Base-by-base conservation (phyloP, 257 asterid species). In the Scutellaria galericulata region DNA sequence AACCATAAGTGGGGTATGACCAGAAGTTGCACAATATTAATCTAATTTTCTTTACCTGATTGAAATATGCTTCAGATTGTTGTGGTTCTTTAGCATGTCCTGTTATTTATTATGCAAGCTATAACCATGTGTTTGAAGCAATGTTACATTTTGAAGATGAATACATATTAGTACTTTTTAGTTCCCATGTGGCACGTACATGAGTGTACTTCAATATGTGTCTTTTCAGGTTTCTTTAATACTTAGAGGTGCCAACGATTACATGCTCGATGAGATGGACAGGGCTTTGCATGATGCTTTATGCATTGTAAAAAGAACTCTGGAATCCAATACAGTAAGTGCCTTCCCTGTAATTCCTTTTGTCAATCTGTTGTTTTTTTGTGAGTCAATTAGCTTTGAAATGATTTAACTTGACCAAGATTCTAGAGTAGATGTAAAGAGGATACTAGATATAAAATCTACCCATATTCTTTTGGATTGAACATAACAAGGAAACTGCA, bases 191-290 rank as follows among this genome's bases (percentile, higher is more conserved):
- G 47, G 20, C 27, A 22, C 60, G 59, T 13, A 20, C 40, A 57
- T 15, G 41, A 58, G 42, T 64, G 55, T 57, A 15, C 41, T 10
- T 57, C 2, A 31, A 31, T 42, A 7, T 52, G 50, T 61, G 12
- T 45, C 66, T 64, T 75, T 62, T 69, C 83, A 93, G 98, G 96
- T 84, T 67, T 91, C 97, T 0, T 51, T 94, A 74, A 84, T 93
- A 72, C 96, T 91, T 39, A 83, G 97, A 83, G 98, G 98, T 76
- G 97, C 98, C 83, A 93, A 89, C 44, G 98, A 93, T 78, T 88
- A 35, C 87, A 93, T 93, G 97, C 96, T 94, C 44, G 97, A 91
- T 70, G 97, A 94, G 85, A 91, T 94, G 97, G 99, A 94, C 67
- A 87, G 99, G 86, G 96, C 97, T 68, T 75, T 94, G 87, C 97